Evolutionary conservation across 495 filamentous ascomycete genomes (phyloP).

Genomic region (Aspergillus olivimuriae): DNA sequence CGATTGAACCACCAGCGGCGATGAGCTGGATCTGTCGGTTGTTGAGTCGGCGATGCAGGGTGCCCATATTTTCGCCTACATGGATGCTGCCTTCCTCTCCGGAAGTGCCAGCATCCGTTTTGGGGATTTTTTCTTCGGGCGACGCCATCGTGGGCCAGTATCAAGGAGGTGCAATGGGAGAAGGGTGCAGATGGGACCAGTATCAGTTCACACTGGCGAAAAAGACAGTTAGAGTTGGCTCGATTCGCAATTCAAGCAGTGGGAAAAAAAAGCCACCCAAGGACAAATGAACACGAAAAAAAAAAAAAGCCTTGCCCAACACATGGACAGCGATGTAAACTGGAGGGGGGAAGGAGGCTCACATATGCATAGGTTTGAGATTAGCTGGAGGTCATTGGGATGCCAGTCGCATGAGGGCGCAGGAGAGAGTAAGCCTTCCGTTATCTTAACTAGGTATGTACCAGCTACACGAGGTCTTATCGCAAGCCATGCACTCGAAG

Average conservation of each 20-base stretch:
- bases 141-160: slow-evolving; percentile 1
- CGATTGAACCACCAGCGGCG: slow-evolving; percentile 28
- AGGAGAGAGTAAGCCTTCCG: background rate
- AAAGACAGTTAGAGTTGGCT: too few relatives aligned
- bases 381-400: background rate
- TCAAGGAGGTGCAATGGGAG: background rate
- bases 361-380: background rate
- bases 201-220: background rate
- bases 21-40: slow-evolving; percentile 23
- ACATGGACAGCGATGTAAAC: background rate
- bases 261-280: too few relatives aligned
- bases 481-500: background rate
- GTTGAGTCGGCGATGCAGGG: slow-evolving; percentile 12
- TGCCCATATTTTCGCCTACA: slow-evolving; percentile 2
- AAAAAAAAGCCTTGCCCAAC: too few relatives aligned
- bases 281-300: too few relatives aligned
- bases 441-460: background rate
- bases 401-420: background rate
- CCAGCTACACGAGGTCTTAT: background rate
- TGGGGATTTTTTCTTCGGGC: background rate
- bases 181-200: background rate
- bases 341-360: too few relatives aligned
- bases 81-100: background rate
- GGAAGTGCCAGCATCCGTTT: background rate
- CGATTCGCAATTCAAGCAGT: too few relatives aligned